Percentiles rank a stretch among this genome's conserved stretches.
phyloP scores from a whole-genome alignment of 139 green algal species.

The Auxenochlorella protothecoides region DNA sequence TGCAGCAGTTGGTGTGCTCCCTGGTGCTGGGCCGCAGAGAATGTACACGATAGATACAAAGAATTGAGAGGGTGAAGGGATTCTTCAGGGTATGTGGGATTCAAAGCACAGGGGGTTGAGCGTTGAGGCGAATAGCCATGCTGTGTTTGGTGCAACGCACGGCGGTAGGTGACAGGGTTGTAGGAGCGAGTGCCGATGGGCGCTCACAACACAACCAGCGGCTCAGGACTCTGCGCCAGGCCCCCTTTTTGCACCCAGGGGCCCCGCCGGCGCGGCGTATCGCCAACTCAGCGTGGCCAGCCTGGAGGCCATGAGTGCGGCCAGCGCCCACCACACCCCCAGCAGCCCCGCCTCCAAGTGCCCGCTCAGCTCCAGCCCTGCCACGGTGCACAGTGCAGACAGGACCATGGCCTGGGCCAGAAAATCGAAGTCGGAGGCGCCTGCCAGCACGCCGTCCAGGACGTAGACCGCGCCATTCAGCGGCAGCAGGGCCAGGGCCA shows the following conservation, averaged over 20 bases:
- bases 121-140: no score
- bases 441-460: slow-evolving; percentile 66
- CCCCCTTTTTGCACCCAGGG: slow-evolving; percentile 1
- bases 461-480: slow-evolving; percentile 66
- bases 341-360: slow-evolving; percentile 22
- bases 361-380: slow-evolving; percentile 27
- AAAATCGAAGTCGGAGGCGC: slow-evolving; percentile 54
- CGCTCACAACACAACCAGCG: no score
- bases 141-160: no score
- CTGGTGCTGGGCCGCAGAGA: no score
- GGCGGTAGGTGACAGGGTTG: no score
- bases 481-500: slow-evolving; percentile 50
- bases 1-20: no score
- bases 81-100: no score
- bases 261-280: slow-evolving; percentile 20
- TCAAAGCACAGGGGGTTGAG: no score
- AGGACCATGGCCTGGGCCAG: slow-evolving; percentile 42
- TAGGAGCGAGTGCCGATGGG: no score
- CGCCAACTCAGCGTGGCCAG: slow-evolving; percentile 39
- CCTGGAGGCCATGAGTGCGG: slow-evolving; percentile 33
- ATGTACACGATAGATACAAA: no score
- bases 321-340: slow-evolving; percentile 42
- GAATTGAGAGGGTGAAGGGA: no score
- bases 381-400: slow-evolving; percentile 20
- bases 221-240: no score